Evolutionary conservation across 208 protist genomes (phyloP).

Genomic region (Acanthamoeba royreba): DNA sequence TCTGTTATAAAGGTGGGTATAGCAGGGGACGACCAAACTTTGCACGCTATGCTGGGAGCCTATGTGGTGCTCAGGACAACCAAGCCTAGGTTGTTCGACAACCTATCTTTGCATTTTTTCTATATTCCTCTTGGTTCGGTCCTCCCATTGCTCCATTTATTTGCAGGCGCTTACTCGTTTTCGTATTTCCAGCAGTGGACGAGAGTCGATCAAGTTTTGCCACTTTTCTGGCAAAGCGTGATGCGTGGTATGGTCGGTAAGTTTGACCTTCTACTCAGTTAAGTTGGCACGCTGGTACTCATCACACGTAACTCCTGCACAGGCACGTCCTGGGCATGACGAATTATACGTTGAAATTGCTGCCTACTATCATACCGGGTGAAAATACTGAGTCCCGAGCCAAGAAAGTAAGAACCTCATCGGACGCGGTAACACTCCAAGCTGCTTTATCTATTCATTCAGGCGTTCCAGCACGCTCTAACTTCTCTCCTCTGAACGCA

Average conservation of each 20-base stretch:
- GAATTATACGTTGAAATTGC: neutral
- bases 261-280: neutral
- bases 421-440: too few species aligned
- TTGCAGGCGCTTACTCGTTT: too few species aligned
- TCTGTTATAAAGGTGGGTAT: neutral
- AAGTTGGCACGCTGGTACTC: too few species aligned
- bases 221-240: neutral
- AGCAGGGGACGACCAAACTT: constrained; percentile 2
- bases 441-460: too few species aligned
- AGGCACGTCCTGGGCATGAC: neutral
- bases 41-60: neutral
- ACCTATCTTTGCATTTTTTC: neutral
- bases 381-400: neutral
- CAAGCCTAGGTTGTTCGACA: neutral
- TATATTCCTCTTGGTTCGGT: neutral
- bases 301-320: too few species aligned
- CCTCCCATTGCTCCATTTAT: neutral
- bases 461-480: too few species aligned
- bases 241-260: neutral
- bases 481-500: neutral
- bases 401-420: too few species aligned
- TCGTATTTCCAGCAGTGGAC: neutral
- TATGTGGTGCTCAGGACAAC: neutral
- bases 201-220: neutral
- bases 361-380: neutral